These are phyloP conservation scores for Tetrastigma voinierianum DNA, from an alignment of 164 flowering plant species.

Conservation along the genomic window DNA sequence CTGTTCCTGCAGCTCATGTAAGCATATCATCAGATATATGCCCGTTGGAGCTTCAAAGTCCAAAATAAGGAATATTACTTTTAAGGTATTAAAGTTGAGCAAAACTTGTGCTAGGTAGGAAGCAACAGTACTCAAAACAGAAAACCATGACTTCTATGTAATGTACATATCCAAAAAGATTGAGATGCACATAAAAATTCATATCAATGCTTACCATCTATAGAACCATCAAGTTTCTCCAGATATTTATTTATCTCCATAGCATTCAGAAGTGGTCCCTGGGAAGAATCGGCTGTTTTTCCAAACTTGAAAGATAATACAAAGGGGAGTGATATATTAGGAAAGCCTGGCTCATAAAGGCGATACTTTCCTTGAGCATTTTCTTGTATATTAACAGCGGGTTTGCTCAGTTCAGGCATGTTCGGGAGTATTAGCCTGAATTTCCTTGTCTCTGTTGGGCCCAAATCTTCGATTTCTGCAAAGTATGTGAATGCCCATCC, in stretches of 20 bases:
- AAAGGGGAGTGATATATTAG: constrained; percentile 82
- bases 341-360: constrained; percentile 84
- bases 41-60: not conserved
- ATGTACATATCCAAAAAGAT: not conserved
- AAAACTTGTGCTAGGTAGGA: not conserved
- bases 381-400: constrained; percentile 82
- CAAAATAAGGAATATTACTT: not conserved
- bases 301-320: constrained; percentile 69
- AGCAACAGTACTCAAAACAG: not conserved
- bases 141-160: not conserved
- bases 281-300: constrained; percentile 73
- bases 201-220: constrained; percentile 61
- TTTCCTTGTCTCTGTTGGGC: constrained; percentile 59
- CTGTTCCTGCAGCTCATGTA: constrained; percentile 47
- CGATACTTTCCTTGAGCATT: constrained; percentile 89
- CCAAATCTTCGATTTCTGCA: constrained; percentile 91
- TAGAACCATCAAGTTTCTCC: constrained; percentile 65
- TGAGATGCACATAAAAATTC: not conserved
- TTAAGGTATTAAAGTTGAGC: not conserved
- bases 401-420: constrained; percentile 62
- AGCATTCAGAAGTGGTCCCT: constrained; percentile 93
- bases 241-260: constrained; percentile 91
- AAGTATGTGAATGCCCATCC: constrained; percentile 96
- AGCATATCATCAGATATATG: constrained; percentile 12
- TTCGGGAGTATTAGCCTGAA: constrained; percentile 79